Conservation (phyloP, 306 rosid genomes). For the Luffa aegyptiaca region DNA sequence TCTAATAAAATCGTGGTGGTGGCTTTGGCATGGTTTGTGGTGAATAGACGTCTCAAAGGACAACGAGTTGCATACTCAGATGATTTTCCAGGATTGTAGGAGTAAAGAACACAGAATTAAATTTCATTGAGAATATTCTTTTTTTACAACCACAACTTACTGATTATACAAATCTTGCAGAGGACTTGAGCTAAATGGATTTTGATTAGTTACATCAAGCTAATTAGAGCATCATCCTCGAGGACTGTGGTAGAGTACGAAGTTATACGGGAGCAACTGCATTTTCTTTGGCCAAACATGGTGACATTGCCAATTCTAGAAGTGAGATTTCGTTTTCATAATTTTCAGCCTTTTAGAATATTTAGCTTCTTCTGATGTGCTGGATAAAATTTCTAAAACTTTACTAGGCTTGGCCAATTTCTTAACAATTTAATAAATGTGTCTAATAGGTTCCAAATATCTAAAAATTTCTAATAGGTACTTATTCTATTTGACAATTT, state of each 20-base stretch:
- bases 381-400: not conserved
- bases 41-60: not conserved
- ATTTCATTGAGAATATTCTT: not conserved
- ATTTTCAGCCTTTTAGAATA: not conserved
- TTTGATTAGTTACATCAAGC: not conserved
- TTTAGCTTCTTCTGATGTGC: not conserved
- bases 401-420: not conserved
- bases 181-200: not conserved
- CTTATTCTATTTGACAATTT: no score
- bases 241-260: not conserved
- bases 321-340: not conserved
- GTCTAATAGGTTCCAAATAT: no score
- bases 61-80: not conserved
- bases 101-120: not conserved
- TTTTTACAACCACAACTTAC: not conserved
- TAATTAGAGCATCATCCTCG: not conserved
- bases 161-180: not conserved
- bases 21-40: not conserved
- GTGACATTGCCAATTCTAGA: not conserved
- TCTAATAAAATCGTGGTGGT: not conserved
- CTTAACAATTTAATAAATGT: no score
- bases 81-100: not conserved
- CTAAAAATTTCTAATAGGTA: no score
- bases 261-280: not conserved
- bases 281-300: not conserved